Conservation (phyloP, 108 stramenopile species). For the Halocafeteria seosinensis region DNA sequence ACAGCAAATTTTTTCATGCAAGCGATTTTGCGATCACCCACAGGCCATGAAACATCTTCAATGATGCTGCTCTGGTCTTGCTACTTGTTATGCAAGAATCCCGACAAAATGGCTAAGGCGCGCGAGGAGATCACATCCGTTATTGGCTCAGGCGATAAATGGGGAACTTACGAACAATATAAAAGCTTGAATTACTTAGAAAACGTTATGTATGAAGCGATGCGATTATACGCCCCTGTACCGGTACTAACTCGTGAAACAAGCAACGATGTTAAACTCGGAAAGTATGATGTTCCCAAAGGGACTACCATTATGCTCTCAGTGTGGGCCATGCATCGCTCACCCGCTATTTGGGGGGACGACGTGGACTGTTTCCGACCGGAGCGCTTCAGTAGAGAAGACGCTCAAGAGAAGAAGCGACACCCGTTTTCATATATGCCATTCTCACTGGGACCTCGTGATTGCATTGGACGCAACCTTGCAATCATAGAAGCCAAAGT, state of each 20-base stretch:
- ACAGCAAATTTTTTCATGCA: too few relatives aligned
- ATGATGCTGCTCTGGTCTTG: not conserved
- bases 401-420: not conserved
- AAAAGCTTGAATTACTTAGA: not conserved
- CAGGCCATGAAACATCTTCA: not conserved
- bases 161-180: not conserved
- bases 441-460: conserved; percentile 7
- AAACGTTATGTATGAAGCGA: not conserved
- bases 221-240: not conserved
- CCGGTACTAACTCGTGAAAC: not conserved
- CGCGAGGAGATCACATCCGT: not conserved
- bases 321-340: not conserved
- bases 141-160: not conserved
- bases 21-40: too few relatives aligned
- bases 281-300: not conserved
- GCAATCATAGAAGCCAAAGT: conserved; percentile 1
- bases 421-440: not conserved
- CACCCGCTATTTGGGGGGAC: not conserved
- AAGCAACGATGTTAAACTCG: not conserved
- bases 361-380: not conserved
- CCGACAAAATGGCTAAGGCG: not conserved
- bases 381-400: conserved; percentile 2
- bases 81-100: not conserved
- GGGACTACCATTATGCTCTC: not conserved
- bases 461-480: conserved; percentile 10